Conservation (phyloP, 2,329 filamentous ascomycete species). For the Aspergillus alliaceus region DNA sequence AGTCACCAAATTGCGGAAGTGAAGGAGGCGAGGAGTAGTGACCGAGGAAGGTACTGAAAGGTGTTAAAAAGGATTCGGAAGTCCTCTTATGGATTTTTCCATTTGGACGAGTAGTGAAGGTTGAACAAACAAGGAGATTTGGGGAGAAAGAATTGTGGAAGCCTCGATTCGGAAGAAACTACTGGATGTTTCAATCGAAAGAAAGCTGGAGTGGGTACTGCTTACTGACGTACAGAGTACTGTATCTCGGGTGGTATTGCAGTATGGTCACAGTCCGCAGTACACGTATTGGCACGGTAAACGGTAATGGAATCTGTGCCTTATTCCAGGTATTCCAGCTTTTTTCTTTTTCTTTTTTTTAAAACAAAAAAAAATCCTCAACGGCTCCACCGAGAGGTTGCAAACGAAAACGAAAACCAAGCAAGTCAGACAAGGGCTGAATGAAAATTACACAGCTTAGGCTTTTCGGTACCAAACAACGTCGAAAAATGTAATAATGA, state of each 20-base stretch:
- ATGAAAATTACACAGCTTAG: slow-evolving; percentile 11
- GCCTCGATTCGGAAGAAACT: slow-evolving; percentile 24
- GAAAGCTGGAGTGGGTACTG: slow-evolving; percentile 22
- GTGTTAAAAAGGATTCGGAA: neutral
- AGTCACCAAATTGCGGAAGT: slow-evolving; percentile 10
- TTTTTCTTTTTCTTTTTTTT: neutral
- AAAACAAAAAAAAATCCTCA: neutral
- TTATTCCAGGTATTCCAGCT: neutral
- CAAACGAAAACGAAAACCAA: neutral
- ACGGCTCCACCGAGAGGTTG: neutral
- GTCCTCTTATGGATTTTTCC: slow-evolving; percentile 5
- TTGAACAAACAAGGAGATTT: slow-evolving; percentile 8
- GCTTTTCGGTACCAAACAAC: slow-evolving; percentile 4
- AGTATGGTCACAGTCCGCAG: slow-evolving; percentile 9
- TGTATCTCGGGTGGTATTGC: slow-evolving; percentile 9
- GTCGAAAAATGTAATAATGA: slow-evolving; percentile 17
- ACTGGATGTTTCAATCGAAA: slow-evolving; percentile 27
- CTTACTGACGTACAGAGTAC: slow-evolving; percentile 14
- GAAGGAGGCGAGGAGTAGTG: neutral
- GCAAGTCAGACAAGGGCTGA: slow-evolving; percentile 3
- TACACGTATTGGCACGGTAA: slow-evolving; percentile 8
- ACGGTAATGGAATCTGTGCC: neutral
- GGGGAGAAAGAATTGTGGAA: slow-evolving; percentile 22
- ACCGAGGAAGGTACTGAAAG: neutral
- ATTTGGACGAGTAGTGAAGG: slow-evolving; percentile 1